Percentiles rank a stretch among this genome's conserved stretches.
Conservation (phyloP, 768 basidiomycete genomes). For the Boletus vermiculosoides region DNA sequence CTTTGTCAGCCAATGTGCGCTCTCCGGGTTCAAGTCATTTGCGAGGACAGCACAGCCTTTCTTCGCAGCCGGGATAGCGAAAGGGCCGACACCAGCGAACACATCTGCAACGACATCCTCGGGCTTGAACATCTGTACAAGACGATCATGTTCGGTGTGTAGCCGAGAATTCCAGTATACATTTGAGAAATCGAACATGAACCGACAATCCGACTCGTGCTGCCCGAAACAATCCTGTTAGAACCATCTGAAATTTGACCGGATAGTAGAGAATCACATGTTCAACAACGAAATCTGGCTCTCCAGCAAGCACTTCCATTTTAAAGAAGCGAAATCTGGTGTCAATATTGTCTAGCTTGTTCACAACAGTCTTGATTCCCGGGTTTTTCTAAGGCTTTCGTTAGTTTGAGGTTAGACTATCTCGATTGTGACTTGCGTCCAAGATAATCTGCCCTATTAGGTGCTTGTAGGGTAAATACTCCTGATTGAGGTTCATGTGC, state of each 20-base stretch:
- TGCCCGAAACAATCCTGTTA: constrained; percentile 31
- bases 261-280: constrained; percentile 55
- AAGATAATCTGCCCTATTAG: constrained; percentile 90
- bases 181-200: constrained; percentile 90
- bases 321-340: constrained; percentile 87
- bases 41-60: constrained; percentile 88
- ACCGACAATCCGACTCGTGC: constrained; percentile 83
- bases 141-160: constrained; percentile 85
- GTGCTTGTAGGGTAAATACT: constrained; percentile 89
- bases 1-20: constrained; percentile 67
- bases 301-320: constrained; percentile 96
- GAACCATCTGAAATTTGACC: not conserved
- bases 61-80: constrained; percentile 89
- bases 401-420: constrained; percentile 6
- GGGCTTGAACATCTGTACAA: constrained; percentile 70
- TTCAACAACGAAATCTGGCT: constrained; percentile 80
- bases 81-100: constrained; percentile 97
- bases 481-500: constrained; percentile 86
- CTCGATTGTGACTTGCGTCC: constrained; percentile 56
- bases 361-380: constrained; percentile 82
- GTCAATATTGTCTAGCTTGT: constrained; percentile 88
- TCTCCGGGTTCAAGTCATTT: constrained; percentile 93
- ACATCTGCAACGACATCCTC: constrained; percentile 88
- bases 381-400: constrained; percentile 72
- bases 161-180: constrained; percentile 99